Evolutionary conservation across 2,329 filamentous ascomycete species (phyloP), one percentile per base, ranked within the genome.

Genomic region (Arachnomyces sp.): DNA sequence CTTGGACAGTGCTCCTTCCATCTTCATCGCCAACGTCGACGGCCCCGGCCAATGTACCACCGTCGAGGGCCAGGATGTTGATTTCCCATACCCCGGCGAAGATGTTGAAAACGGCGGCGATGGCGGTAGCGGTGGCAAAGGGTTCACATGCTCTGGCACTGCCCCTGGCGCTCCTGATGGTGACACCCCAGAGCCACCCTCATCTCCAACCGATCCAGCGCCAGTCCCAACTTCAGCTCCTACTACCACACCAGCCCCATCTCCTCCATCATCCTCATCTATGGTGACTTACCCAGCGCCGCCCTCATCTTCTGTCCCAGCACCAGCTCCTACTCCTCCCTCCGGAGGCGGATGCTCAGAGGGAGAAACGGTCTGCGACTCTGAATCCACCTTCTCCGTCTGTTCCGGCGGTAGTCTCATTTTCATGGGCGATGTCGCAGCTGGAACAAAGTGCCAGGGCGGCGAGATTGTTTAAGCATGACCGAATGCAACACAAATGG

Each of bases 1-100:
- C 3, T 43, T 49, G 17, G 34, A 42, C 9, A 37, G 7, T 13
- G 34, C 29, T 4, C 46, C 46, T 0, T 28, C 30, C 4, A 42
- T 43, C 15, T 49, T 49, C 29, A 29, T 43, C 7, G 46, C 46
- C 3, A 49, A 47, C 17, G 36, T 47, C n/a, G 34, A 34, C 9
- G 9, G 15, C 3, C 15, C 28, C n/a, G 14, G 28, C 3, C 35
- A 36, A n/a, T 49, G 46, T 33, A 38, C 32, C 8, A 49, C 46
- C 3, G 14, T 25, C 8, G 42, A 34, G 16, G 35, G 34, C 3
- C 25, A 28, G 4, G 42, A 45, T 15, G 38, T 45, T 11, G 25
- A 39, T 9, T 49, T 47, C 18, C 46, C 46, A 9, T 16, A 44
- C 16, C 37, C 38, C 3, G 46, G 46, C 6, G 18, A 39, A 4